Conservation (phyloP, 106 monocot species). For the Cymbidium sinense region DNA sequence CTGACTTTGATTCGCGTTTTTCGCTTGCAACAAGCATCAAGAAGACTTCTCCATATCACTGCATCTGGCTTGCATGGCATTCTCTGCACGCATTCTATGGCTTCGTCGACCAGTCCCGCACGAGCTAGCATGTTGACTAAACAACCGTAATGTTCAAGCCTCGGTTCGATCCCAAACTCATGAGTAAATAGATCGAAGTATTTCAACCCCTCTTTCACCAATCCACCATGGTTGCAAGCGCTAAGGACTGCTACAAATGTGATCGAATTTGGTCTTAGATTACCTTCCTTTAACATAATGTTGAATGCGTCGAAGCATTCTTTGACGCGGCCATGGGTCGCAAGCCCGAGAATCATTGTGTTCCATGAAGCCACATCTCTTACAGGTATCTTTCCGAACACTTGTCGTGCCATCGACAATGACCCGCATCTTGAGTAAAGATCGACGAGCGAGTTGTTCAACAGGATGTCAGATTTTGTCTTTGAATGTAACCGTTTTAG, state of each 20-base stretch:
- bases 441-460: conserved; percentile 68
- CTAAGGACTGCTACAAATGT: conserved; percentile 55
- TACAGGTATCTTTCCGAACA: conserved; percentile 51
- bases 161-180: conserved; percentile 20
- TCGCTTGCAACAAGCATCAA: conserved; percentile 59
- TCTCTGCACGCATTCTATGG: conserved; percentile 34
- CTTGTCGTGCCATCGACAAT: conserved; percentile 37
- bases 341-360: conserved; percentile 50
- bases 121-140: conserved; percentile 35
- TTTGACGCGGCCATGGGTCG: conserved; percentile 33
- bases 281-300: conserved; percentile 12
- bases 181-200: conserved; percentile 24
- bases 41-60: conserved; percentile 74
- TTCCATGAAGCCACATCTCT: conserved; percentile 62
- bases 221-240: conserved; percentile 40
- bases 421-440: conserved; percentile 62
- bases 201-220: conserved; percentile 24
- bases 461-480: conserved; percentile 27
- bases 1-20: conserved; percentile 27
- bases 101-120: conserved; percentile 46
- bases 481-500: conserved; percentile 7
- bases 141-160: conserved; percentile 36
- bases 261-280: conserved; percentile 50
- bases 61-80: conserved; percentile 63
- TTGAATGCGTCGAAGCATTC: conserved; percentile 39